Conservation (phyloP, 2,329 filamentous ascomycete genomes). For the Aspergillus aculeatus region DNA sequence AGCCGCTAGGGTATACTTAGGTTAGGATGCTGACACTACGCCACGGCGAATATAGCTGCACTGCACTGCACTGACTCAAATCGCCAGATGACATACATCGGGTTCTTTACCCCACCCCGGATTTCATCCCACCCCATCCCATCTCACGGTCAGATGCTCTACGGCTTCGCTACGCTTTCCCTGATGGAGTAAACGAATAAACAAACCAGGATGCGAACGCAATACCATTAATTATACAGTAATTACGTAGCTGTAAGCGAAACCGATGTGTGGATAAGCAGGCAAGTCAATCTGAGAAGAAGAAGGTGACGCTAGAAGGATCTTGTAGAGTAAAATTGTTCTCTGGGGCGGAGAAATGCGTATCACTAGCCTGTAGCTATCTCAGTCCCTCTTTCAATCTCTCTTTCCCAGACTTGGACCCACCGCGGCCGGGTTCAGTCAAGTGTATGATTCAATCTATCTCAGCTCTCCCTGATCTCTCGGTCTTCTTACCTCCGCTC, state of each 20-base stretch:
- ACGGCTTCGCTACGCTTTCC: not conserved
- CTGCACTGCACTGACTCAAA: no score
- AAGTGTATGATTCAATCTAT: not conserved
- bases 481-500: not conserved
- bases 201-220: not conserved
- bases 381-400: no score
- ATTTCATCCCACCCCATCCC: no score
- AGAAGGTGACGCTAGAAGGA: not conserved
- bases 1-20: not conserved
- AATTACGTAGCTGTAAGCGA: no score
- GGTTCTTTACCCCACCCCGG: no score
- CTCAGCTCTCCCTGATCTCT: not conserved
- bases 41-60: no score
- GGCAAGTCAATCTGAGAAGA: no score
- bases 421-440: not conserved
- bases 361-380: no score
- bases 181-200: not conserved
- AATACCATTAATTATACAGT: no score
- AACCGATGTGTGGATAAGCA: no score
- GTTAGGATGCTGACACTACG: not conserved
- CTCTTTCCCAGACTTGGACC: not conserved
- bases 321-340: not conserved
- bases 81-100: no score
- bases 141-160: no score
- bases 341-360: not conserved